These are phyloP conservation scores for Lactarius vividus DNA, from an alignment of 768 basidiomycete genomes.

Conservation along the genomic window DNA sequence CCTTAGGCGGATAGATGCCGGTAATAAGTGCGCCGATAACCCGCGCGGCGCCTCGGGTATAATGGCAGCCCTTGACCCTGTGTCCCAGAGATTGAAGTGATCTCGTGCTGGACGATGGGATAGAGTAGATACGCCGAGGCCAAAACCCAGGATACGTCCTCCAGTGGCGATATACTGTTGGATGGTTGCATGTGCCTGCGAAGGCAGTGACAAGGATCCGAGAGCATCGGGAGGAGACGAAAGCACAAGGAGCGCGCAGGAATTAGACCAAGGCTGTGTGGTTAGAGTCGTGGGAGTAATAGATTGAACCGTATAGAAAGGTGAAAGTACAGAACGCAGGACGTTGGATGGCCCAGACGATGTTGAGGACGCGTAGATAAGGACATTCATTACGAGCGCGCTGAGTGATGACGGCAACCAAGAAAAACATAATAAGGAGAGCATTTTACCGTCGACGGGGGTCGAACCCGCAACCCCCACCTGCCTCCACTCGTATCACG, in stretches of 20 bases:
- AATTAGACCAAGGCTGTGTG: slow-evolving; percentile 70
- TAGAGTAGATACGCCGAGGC: slow-evolving; percentile 53
- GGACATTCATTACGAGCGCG: slow-evolving; percentile 57
- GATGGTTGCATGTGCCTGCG: slow-evolving; percentile 44
- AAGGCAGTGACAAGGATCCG: slow-evolving; percentile 39
- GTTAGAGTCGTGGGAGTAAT: slow-evolving; percentile 56
- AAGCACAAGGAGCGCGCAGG: slow-evolving; percentile 78
- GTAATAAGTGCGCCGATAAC: background rate
- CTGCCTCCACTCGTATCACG: slow-evolving; percentile 19
- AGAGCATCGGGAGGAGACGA: slow-evolving; percentile 50
- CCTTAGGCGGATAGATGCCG: slow-evolving; percentile 14
- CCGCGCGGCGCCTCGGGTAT: slow-evolving; percentile 11
- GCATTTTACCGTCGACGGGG: slow-evolving; percentile 34
- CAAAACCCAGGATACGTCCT: slow-evolving; percentile 68
- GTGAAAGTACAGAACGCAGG: slow-evolving; percentile 57
- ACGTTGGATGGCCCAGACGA: slow-evolving; percentile 27
- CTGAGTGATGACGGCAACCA: background rate
- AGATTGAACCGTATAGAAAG: slow-evolving; percentile 76
- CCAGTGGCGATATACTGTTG: slow-evolving; percentile 61
- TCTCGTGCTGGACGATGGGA: slow-evolving; percentile 35
- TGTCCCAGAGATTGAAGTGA: slow-evolving; percentile 37
- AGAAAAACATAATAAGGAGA: background rate
- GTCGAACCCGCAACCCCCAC: slow-evolving; percentile 39
- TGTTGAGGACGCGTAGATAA: slow-evolving; percentile 57
- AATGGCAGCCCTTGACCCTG: slow-evolving; percentile 35